phyloP scores from a whole-genome alignment of 768 basidiomycete genomes.

The Mycena maculata region DNA sequence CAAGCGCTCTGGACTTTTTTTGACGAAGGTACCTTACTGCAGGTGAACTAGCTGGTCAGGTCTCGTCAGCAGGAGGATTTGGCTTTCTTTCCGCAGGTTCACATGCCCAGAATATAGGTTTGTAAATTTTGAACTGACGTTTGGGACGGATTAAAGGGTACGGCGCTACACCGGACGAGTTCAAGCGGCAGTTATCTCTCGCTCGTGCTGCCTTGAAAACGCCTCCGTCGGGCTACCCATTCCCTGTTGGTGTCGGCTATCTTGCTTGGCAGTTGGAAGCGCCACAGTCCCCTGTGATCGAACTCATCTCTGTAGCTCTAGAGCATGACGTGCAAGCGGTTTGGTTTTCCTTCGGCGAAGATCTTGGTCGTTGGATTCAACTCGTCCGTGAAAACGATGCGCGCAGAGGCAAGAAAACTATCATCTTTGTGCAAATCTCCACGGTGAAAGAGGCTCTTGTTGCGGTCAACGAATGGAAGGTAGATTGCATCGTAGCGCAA shows the following conservation, averaged over 20 bases:
- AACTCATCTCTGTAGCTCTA: conserved; percentile 62
- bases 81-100: conserved; percentile 79
- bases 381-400: conserved; percentile 68
- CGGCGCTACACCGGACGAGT: conserved; percentile 49
- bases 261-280: conserved; percentile 78
- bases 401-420: conserved; percentile 54
- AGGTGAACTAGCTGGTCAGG: conserved; percentile 68
- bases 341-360: conserved; percentile 80
- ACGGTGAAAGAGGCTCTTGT: conserved; percentile 67
- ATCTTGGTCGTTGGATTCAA: conserved; percentile 69
- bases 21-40: not conserved
- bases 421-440: conserved; percentile 74
- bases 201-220: conserved; percentile 60
- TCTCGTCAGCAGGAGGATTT: conserved; percentile 77
- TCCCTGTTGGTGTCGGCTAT: conserved; percentile 81
- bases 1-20: not conserved
- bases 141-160: conserved; percentile 65
- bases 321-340: conserved; percentile 69
- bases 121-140: conserved; percentile 16
- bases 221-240: conserved; percentile 45
- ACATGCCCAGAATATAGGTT: conserved; percentile 15
- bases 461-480: conserved; percentile 75
- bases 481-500: conserved; percentile 83
- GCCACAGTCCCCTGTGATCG: conserved; percentile 49
- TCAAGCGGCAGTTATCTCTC: conserved; percentile 63